phyloP scores from a whole-genome alignment of 2,329 filamentous ascomycete species.

The Xylariales sp. region DNA sequence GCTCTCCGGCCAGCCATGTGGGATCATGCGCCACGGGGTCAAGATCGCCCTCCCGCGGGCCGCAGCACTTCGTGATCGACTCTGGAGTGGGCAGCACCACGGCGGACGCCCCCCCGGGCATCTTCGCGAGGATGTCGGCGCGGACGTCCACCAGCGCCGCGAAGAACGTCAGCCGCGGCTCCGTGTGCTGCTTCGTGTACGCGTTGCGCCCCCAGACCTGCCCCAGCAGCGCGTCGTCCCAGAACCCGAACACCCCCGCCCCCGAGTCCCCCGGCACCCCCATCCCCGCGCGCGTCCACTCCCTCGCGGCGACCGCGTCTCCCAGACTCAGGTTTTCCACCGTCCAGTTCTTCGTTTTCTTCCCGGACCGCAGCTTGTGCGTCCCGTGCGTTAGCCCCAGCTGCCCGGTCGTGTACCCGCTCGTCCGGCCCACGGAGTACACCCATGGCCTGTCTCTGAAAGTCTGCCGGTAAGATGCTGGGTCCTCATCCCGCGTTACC shows the following conservation, averaged over 20 bases:
- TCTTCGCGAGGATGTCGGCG: slow-evolving; percentile 58
- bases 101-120: slow-evolving; percentile 22
- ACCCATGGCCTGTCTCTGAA: slow-evolving; percentile 40
- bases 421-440: slow-evolving; percentile 56
- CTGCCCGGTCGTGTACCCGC: slow-evolving; percentile 56
- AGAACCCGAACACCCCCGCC: slow-evolving; percentile 54
- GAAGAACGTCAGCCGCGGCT: slow-evolving; percentile 56
- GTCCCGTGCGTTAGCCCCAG: slow-evolving; percentile 56
- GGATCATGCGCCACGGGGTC: slow-evolving; percentile 6
- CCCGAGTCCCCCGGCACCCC: slow-evolving; percentile 58
- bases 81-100: not conserved
- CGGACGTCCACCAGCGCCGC: slow-evolving; percentile 57
- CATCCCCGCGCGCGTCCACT: slow-evolving; percentile 58
- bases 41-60: slow-evolving; percentile 12
- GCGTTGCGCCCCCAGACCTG: slow-evolving; percentile 58
- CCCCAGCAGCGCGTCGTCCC: slow-evolving; percentile 53
- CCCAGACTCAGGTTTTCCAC: slow-evolving; percentile 54
- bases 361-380: slow-evolving; percentile 41
- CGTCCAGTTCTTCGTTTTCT: slow-evolving; percentile 58
- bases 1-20: slow-evolving; percentile 20
- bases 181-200: slow-evolving; percentile 52
- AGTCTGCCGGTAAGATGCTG: not conserved
- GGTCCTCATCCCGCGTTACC: not conserved
- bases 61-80: not conserved
- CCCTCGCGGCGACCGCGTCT: slow-evolving; percentile 48